phyloP scores from a whole-genome alignment of 2,329 filamentous ascomycete species.

The Pseudogymnoascus sp. region DNA sequence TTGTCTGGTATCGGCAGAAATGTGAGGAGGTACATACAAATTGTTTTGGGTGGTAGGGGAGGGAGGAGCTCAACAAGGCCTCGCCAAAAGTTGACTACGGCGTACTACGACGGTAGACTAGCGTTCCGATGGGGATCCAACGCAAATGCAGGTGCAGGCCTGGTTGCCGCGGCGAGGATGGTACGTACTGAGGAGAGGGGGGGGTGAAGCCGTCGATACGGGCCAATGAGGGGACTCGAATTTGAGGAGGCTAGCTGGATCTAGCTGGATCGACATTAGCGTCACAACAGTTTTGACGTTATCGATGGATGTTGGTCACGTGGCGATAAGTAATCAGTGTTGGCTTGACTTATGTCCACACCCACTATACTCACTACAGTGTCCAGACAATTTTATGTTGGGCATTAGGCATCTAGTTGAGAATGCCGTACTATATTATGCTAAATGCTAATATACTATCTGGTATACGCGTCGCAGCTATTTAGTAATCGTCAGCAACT shows the following conservation, averaged over 20 bases:
- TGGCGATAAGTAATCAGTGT: not conserved
- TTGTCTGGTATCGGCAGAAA: too few species aligned
- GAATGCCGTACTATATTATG: not conserved
- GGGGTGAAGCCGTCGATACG: not conserved
- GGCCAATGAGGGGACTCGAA: not conserved
- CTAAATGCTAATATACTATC: not conserved
- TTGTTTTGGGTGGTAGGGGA: not conserved
- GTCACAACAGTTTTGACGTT: constrained; percentile 8
- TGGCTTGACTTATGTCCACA: not conserved
- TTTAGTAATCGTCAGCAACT: not conserved
- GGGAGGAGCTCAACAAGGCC: constrained; percentile 4
- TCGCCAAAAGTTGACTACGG: not conserved
- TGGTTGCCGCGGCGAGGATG: not conserved
- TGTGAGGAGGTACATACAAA: not conserved
- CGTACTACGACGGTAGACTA: not conserved
- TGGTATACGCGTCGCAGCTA: not conserved
- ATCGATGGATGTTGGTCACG: not conserved
- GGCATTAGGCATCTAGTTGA: not conserved
- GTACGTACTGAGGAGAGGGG: not conserved
- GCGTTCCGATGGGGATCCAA: constrained; percentile 12
- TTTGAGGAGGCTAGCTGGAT: not conserved
- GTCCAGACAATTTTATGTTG: not conserved
- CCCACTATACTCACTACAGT: not conserved
- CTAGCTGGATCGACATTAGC: not conserved
- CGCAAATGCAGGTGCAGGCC: not conserved